phyloP scores from a whole-genome alignment of 495 filamentous ascomycete genomes.

The Lentithecium fluviatile region DNA sequence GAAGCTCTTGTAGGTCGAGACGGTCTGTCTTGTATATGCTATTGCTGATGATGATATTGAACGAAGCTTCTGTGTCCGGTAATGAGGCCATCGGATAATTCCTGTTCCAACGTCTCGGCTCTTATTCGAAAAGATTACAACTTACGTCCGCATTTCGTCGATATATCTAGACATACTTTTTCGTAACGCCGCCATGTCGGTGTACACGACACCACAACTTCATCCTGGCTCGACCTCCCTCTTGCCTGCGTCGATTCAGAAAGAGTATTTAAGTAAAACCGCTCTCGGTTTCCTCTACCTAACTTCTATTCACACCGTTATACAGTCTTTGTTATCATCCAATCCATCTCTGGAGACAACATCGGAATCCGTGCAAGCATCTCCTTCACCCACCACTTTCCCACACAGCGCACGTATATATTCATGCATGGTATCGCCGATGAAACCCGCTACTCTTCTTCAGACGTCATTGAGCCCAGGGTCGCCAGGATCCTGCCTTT shows the following conservation, averaged over 20 bases:
- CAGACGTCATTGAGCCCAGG: neutral
- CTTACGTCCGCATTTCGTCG: neutral
- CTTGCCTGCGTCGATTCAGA: neutral
- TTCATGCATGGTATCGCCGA: constrained; percentile 9
- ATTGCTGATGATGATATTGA: too few relatives aligned
- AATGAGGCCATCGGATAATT: neutral
- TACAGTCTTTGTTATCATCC: neutral
- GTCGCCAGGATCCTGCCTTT: neutral
- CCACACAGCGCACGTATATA: constrained; percentile 4
- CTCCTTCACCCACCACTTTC: constrained; percentile 22
- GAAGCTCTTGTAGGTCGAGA: too few relatives aligned
- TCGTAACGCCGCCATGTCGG: neutral
- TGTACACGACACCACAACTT: neutral
- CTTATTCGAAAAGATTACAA: neutral
- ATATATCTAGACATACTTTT: neutral
- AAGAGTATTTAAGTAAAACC: neutral
- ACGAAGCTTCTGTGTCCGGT: too few relatives aligned
- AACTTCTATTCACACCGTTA: neutral
- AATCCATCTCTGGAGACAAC: neutral
- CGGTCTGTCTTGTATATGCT: too few relatives aligned
- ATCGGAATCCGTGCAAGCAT: neutral
- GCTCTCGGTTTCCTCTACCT: neutral
- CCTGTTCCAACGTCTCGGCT: neutral
- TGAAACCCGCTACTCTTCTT: neutral
- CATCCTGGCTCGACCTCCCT: neutral